phyloP scores from a whole-genome alignment of 148 eudicot genomes.

The Silene conica region DNA sequence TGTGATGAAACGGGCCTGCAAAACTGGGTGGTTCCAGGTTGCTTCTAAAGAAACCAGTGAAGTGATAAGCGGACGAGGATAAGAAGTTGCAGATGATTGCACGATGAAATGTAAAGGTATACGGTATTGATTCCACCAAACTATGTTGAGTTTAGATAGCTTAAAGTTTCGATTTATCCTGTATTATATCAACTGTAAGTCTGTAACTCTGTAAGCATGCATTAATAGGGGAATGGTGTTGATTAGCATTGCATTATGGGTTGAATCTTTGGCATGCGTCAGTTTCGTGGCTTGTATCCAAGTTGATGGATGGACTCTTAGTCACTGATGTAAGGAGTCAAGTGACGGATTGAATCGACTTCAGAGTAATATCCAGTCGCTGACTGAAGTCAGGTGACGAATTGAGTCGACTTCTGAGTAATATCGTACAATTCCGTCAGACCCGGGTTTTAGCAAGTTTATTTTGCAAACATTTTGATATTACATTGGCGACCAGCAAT shows the following conservation, averaged over 20 bases:
- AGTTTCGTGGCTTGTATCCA: neutral
- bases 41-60: neutral
- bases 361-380: too few relatives aligned
- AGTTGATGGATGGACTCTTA: neutral
- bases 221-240: neutral
- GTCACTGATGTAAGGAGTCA: neutral
- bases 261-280: neutral
- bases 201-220: conserved; percentile 10
- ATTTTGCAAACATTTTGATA: too few relatives aligned
- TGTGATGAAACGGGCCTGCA: neutral
- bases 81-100: neutral
- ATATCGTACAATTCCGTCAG: too few relatives aligned
- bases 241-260: conserved; percentile 2
- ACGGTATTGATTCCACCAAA: neutral
- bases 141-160: conserved; percentile 17
- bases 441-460: too few relatives aligned
- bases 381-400: neutral
- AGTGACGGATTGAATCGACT: neutral
- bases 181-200: conserved; percentile 6
- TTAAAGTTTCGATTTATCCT: neutral
- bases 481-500: too few relatives aligned
- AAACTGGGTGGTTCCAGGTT: neutral
- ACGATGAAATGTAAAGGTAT: neutral
- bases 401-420: too few relatives aligned
- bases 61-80: neutral